These are phyloP conservation scores for Celoporthe dispersa DNA, from an alignment of 2,329 filamentous ascomycete genomes.

Conservation along the genomic window DNA sequence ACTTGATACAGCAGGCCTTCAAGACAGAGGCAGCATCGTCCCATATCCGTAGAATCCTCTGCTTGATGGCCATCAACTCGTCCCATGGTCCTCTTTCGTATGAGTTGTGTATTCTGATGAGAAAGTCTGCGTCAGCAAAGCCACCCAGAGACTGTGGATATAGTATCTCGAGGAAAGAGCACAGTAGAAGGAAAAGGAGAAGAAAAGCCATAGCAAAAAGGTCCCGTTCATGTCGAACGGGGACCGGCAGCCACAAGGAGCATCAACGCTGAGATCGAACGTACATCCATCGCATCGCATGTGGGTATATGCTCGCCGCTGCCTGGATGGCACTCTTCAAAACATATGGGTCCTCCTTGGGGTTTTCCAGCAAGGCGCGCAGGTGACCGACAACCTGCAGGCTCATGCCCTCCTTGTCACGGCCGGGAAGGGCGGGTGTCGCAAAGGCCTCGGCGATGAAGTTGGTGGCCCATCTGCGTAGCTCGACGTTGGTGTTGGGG, in stretches of 20 bases:
- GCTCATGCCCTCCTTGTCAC: conserved; percentile 81
- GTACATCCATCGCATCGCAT: conserved; percentile 93
- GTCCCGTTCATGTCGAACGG: background rate
- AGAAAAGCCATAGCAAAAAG: background rate
- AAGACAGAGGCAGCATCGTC: conserved; percentile 77
- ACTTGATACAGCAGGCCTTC: conserved; percentile 95
- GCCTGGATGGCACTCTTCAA: conserved; percentile 87
- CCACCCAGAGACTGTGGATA: background rate
- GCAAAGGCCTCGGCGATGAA: conserved; percentile 96
- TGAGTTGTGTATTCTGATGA: conserved; percentile 79
- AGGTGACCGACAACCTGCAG: conserved; percentile 79
- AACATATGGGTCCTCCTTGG: conserved; percentile 78
- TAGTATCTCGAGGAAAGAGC: background rate
- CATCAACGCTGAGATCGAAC: conserved; percentile 46
- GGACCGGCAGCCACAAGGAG: background rate
- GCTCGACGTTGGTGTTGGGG: conserved; percentile 72
- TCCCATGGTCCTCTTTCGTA: conserved; percentile 85
- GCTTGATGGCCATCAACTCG: conserved; percentile 85
- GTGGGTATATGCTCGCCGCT: conserved; percentile 88
- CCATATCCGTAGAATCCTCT: conserved; percentile 86
- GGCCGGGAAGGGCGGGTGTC: conserved; percentile 77
- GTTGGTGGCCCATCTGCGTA: conserved; percentile 94
- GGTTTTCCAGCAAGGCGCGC: conserved; percentile 69
- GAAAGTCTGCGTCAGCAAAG: conserved; percentile 13
- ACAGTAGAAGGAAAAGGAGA: too few species aligned